Percentiles rank a stretch among this genome's conserved stretches.
Evolutionary conservation across 352 stramenopile genomes (phyloP).

Genomic region (Globisporangium cylindrosporum): DNA sequence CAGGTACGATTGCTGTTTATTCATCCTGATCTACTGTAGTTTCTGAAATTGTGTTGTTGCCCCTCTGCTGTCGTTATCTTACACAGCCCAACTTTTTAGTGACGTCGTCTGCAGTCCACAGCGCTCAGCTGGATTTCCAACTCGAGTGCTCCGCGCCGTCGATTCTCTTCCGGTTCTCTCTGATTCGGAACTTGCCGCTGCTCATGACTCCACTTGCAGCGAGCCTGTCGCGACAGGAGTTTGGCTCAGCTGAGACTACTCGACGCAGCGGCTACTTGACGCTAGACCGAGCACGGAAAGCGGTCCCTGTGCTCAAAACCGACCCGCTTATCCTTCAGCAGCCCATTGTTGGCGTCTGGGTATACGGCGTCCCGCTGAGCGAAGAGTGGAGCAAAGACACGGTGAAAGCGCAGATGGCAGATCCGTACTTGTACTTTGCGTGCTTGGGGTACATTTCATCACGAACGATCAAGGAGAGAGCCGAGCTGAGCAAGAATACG

Average conservation of each 20-base stretch:
- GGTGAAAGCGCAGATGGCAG: conserved; percentile 30
- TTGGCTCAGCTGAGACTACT: conserved; percentile 27
- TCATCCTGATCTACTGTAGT: background rate
- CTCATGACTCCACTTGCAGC: conserved; percentile 72
- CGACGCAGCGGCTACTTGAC: conserved; percentile 63
- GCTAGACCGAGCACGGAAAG: conserved; percentile 71
- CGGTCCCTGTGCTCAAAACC: conserved; percentile 66
- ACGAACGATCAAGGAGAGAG: conserved; percentile 55
- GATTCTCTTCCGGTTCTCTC: conserved; percentile 46
- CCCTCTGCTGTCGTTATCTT: no score
- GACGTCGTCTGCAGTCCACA: conserved; percentile 30
- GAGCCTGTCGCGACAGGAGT: conserved; percentile 57
- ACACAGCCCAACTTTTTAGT: conserved; percentile 29
- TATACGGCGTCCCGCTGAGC: conserved; percentile 60
- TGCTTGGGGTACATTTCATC: conserved; percentile 58
- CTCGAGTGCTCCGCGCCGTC: conserved; percentile 35
- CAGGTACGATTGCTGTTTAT: conserved; percentile 16
- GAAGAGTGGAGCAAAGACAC: conserved; percentile 43
- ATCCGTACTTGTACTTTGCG: conserved; percentile 59
- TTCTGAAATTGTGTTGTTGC: no score
- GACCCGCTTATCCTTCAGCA: conserved; percentile 67
- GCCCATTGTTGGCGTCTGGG: conserved; percentile 70
- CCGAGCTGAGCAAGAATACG: conserved; percentile 43
- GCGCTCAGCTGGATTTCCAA: conserved; percentile 43
- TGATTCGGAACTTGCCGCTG: conserved; percentile 69